phyloP scores from a whole-genome alignment of 352 stramenopile genomes.

The Phytopythium litorale region DNA sequence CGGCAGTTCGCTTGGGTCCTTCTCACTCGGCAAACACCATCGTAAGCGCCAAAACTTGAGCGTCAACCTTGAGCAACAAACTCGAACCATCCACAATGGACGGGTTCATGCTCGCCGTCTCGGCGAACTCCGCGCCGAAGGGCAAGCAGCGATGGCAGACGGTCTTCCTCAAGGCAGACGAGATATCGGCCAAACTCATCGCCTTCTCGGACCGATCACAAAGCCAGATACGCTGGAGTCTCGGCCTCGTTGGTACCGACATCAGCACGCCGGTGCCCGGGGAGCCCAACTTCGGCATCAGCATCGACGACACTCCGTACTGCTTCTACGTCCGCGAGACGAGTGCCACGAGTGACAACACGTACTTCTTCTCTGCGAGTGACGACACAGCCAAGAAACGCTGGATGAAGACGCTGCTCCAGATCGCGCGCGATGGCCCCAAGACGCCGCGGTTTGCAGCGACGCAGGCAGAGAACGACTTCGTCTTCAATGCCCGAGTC shows the following conservation, averaged over 20 bases:
- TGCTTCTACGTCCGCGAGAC: conserved; percentile 61
- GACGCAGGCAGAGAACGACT: conserved; percentile 29
- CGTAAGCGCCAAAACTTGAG: neutral
- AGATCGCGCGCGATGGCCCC: conserved; percentile 39
- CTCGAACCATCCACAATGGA: conserved; percentile 27
- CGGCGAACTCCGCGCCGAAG: conserved; percentile 16
- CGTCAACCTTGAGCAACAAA: neutral
- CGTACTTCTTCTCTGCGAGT: conserved; percentile 32
- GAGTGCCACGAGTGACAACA: conserved; percentile 25
- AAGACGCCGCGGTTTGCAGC: conserved; percentile 33
- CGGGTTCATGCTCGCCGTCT: conserved; percentile 36
- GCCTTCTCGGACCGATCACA: conserved; percentile 51
- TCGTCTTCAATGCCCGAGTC: conserved; percentile 38
- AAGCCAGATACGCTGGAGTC: conserved; percentile 41
- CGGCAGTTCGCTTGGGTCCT: neutral
- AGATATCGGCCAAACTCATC: conserved; percentile 60
- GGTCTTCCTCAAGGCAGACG: conserved; percentile 55
- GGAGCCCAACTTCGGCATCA: conserved; percentile 40
- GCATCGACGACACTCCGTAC: conserved; percentile 41
- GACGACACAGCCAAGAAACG: conserved; percentile 47
- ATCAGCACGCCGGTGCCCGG: conserved; percentile 53
- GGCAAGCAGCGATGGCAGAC: conserved; percentile 45
- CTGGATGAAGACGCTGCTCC: conserved; percentile 46
- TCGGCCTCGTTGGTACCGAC: conserved; percentile 44
- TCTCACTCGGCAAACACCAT: neutral